Evolutionary conservation across 225 moss, liverwort and hornwort species (phyloP).

Genomic region (Lunularia cruciata): DNA sequence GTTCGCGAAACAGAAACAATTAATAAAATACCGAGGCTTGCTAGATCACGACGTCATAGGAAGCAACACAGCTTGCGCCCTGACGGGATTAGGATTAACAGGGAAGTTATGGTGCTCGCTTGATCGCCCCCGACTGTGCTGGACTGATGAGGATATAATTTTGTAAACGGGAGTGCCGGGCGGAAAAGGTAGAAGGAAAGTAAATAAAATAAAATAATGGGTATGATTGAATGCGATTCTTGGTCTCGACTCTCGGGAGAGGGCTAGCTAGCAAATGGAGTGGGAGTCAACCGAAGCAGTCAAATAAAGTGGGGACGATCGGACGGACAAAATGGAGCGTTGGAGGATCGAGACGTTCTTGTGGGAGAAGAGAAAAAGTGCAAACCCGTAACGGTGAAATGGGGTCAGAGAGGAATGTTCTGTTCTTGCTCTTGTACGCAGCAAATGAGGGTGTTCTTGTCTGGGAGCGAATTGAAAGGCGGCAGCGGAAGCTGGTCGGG

Average conservation of each 20-base stretch:
- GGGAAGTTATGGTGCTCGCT: not conserved
- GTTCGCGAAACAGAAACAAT: too few species aligned
- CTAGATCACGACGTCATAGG: too few species aligned
- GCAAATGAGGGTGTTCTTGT: not conserved
- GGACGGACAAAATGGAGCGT: not conserved
- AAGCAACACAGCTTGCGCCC: too few species aligned
- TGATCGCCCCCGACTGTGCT: not conserved
- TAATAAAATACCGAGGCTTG: too few species aligned
- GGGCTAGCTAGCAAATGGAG: constrained; percentile 10
- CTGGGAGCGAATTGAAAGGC: not conserved
- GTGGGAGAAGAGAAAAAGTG: constrained; percentile 1
- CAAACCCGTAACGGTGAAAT: constrained; percentile 3
- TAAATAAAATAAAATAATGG: constrained; percentile 2
- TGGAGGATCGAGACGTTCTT: constrained; percentile 16
- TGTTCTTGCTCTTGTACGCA: constrained; percentile 17
- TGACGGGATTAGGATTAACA: too few species aligned
- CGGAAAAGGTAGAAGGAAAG: not conserved
- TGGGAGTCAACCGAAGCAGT: constrained; percentile 1
- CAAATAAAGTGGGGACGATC: not conserved
- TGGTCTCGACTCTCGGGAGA: not conserved
- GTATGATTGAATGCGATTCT: not conserved
- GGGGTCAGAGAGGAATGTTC: constrained; percentile 16
- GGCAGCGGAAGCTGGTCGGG: constrained; percentile 13
- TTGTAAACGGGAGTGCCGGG: too few species aligned
- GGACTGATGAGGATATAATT: not conserved